These are phyloP conservation scores for Neurospora sp. DNA, from an alignment of 495 filamentous ascomycete species.

Conservation along the genomic window DNA sequence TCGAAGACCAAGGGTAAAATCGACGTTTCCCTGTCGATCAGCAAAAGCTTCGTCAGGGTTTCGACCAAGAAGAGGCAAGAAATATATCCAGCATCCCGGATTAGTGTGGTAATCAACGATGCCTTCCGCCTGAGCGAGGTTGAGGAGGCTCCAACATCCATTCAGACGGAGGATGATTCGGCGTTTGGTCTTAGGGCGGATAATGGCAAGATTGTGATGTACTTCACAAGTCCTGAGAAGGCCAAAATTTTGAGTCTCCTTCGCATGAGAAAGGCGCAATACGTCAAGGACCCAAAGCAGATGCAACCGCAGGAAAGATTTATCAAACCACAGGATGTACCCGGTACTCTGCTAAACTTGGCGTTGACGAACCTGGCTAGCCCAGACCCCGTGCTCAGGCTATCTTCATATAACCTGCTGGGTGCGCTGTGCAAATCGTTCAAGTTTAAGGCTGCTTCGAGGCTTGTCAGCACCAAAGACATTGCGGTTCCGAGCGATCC, in stretches of 20 bases:
- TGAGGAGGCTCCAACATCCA: conserved; percentile 51
- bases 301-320: conserved; percentile 49
- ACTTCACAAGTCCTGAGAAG: conserved; percentile 53
- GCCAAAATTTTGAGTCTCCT: conserved; percentile 50
- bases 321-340: conserved; percentile 57
- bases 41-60: conserved; percentile 57
- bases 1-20: conserved; percentile 58
- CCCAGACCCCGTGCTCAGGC: conserved; percentile 42
- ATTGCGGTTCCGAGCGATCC: conserved; percentile 49
- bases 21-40: conserved; percentile 54
- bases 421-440: conserved; percentile 54
- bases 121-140: conserved; percentile 55
- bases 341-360: conserved; percentile 55
- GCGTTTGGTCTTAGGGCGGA: conserved; percentile 56
- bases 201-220: conserved; percentile 58
- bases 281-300: conserved; percentile 47
- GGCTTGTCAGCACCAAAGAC: conserved; percentile 49
- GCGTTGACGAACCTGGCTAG: conserved; percentile 54
- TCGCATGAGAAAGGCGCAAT: conserved; percentile 47
- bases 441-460: conserved; percentile 49
- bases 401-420: conserved; percentile 54
- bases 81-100: conserved; percentile 44
- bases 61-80: conserved; percentile 58
- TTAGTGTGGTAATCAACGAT: conserved; percentile 54
- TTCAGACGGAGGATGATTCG: conserved; percentile 55